These are phyloP conservation scores for Spatholobus suberectus DNA, from an alignment of 306 rosid genomes.

Conservation along the genomic window DNA sequence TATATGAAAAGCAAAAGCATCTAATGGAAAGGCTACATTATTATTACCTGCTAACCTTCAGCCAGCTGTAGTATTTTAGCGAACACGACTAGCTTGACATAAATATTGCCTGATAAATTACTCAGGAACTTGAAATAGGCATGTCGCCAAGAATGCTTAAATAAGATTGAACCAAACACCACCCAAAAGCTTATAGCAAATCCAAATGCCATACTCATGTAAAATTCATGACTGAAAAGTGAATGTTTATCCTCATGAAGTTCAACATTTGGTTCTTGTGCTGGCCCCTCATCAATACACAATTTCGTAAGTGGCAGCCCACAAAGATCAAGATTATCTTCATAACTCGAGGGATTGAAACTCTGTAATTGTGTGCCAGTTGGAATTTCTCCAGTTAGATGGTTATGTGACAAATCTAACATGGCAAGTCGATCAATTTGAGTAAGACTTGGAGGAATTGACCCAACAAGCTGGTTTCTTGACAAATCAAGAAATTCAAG, in stretches of 20 bases:
- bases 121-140: slow-evolving; percentile 23
- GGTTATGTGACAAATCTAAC: slow-evolving; percentile 32
- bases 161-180: background rate
- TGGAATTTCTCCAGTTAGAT: slow-evolving; percentile 3
- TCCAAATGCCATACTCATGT: background rate
- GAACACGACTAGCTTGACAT: too few species aligned
- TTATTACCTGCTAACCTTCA: too few species aligned
- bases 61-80: too few species aligned
- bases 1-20: too few species aligned
- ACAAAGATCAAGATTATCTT: slow-evolving; percentile 30
- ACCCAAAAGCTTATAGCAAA: slow-evolving; percentile 1
- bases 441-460: slow-evolving; percentile 15
- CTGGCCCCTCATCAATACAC: background rate
- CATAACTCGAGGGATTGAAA: background rate
- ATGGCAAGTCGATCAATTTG: background rate
- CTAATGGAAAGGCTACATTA: too few species aligned
- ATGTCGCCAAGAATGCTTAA: background rate
- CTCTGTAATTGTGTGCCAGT: slow-evolving; percentile 27
- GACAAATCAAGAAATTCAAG: slow-evolving; percentile 37
- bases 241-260: background rate
- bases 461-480: background rate
- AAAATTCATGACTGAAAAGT: background rate
- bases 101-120: too few species aligned
- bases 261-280: background rate
- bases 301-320: background rate